Evolutionary conservation across 2,329 filamentous ascomycete species (phyloP), one percentile per base, ranked within the genome.

Genomic region (Aspergillus pseudoterreus): DNA sequence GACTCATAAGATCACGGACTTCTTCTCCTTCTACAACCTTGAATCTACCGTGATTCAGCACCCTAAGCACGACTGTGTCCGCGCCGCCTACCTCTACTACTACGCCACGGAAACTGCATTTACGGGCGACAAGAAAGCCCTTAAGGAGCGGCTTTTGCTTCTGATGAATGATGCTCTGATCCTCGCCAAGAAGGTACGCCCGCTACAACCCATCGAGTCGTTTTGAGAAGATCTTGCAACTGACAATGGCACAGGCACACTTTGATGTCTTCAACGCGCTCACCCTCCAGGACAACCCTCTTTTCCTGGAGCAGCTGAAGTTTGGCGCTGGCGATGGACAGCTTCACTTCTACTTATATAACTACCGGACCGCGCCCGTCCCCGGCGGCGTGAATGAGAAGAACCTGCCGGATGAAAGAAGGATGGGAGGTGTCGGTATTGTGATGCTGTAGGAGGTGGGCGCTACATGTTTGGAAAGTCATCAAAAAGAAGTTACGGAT

Each of bases 251-350:
- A 2, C 43, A 83, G 76, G 80, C 77, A 66, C 85, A 87, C 59
- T 96, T 97, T 66, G 94, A 99, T 69, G 94, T 99, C 52, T 95
- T 97, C 79, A 99, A 99, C 66, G 92, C 91, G 0, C 80, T 99
- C 50, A 95, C 92, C 0, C 80, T 96, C 36, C 86, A 96, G 73
- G 92, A 99, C 72, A 99, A 99, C 71, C 87, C 85, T 0, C 80
- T 97, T 17, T 97, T 99, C 81, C 79, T 99, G 5, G 86, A 92
- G 67, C 82, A 96, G 60, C 90, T 96, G 67, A 95, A 95, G 72
- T 99, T 96, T 64, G 94, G 92, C 42, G 86, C 88, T 4, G 94
- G 94, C 30, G 94, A 99, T 69, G 94, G 94, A 43, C 90, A 94
- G 70, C 78, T 99, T 62, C 91, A 99, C 72, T 99, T 92, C 75